phyloP scores from a whole-genome alignment of 2,329 filamentous ascomycete genomes.

The Penicillium sp. region DNA sequence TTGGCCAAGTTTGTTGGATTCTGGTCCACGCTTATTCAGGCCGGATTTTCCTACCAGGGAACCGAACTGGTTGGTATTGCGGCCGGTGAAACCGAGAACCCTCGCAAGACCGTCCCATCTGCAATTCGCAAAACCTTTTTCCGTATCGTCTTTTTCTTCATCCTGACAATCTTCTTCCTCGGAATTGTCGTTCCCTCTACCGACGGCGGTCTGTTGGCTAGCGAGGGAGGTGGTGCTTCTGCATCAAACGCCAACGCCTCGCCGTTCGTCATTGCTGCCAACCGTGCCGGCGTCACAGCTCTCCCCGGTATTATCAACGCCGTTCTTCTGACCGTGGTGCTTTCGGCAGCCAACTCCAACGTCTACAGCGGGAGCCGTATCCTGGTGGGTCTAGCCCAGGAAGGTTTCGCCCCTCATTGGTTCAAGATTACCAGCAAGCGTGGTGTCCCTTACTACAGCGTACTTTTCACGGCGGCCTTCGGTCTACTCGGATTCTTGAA shows the following conservation, averaged over 20 bases:
- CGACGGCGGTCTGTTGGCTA: constrained; percentile 53
- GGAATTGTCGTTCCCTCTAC: constrained; percentile 68
- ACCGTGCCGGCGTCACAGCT: constrained; percentile 34
- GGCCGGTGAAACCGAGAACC: constrained; percentile 72
- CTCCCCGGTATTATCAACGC: constrained; percentile 43
- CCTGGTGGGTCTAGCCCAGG: constrained; percentile 62
- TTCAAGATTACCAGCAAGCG: constrained; percentile 43
- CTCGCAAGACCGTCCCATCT: constrained; percentile 67
- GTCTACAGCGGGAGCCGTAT: constrained; percentile 60
- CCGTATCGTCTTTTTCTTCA: constrained; percentile 64
- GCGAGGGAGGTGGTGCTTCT: constrained; percentile 14
- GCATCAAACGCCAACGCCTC: constrained; percentile 33
- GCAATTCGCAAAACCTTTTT: constrained; percentile 74
- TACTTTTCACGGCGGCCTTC: constrained; percentile 49
- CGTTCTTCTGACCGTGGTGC: constrained; percentile 42
- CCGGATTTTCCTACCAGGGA: constrained; percentile 51
- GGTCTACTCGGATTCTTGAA: constrained; percentile 70
- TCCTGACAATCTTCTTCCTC: constrained; percentile 58
- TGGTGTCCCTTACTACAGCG: constrained; percentile 46
- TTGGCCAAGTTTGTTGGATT: constrained; percentile 65
- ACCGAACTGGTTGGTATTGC: constrained; percentile 74
- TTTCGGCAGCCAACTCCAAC: constrained; percentile 44
- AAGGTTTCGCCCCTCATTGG: constrained; percentile 44
- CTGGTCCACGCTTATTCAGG: constrained; percentile 50
- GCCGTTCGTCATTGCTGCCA: constrained; percentile 45